phyloP scores from a whole-genome alignment of 176 grass and related monocot species.

The Bolboschoenus planiculmis region DNA sequence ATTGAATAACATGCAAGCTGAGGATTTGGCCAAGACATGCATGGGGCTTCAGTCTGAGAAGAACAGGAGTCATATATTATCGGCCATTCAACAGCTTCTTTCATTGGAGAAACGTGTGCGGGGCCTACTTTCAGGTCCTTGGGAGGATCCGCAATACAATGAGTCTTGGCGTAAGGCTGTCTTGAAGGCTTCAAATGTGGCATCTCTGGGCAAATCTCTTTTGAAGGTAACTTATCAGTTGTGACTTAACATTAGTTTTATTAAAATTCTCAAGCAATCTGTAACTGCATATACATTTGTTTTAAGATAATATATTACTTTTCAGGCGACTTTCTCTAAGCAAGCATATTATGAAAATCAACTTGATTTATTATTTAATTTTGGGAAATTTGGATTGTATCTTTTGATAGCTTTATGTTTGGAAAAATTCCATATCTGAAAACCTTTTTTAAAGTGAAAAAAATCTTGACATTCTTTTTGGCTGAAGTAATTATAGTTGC shows the following conservation, averaged over 20 bases:
- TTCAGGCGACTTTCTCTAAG: background rate
- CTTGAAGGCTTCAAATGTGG: slow-evolving; percentile 54
- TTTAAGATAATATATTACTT: background rate
- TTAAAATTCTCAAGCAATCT: background rate
- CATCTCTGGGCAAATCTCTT: slow-evolving; percentile 66
- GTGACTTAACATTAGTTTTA: background rate
- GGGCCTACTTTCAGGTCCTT: slow-evolving; percentile 79
- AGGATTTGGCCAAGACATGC: background rate
- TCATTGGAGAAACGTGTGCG: slow-evolving; percentile 72
- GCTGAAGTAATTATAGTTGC: background rate
- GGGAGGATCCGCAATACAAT: slow-evolving; percentile 80
- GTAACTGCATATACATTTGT: background rate
- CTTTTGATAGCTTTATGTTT: background rate
- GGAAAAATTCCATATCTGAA: background rate
- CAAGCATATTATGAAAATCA: background rate
- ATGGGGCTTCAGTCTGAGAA: slow-evolving; percentile 38
- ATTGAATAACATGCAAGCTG: slow-evolving; percentile 6
- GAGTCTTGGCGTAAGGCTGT: slow-evolving; percentile 62
- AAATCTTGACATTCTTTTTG: slow-evolving; percentile 3
- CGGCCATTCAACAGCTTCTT: slow-evolving; percentile 49
- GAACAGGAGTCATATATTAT: slow-evolving; percentile 56
- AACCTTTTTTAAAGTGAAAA: background rate
- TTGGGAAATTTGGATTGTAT: background rate
- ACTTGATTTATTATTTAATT: background rate
- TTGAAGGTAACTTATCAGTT: slow-evolving; percentile 43